Evolutionary conservation across 805 yeast genomes (phyloP).

Genomic region (Ogataea parapolymorpha): DNA sequence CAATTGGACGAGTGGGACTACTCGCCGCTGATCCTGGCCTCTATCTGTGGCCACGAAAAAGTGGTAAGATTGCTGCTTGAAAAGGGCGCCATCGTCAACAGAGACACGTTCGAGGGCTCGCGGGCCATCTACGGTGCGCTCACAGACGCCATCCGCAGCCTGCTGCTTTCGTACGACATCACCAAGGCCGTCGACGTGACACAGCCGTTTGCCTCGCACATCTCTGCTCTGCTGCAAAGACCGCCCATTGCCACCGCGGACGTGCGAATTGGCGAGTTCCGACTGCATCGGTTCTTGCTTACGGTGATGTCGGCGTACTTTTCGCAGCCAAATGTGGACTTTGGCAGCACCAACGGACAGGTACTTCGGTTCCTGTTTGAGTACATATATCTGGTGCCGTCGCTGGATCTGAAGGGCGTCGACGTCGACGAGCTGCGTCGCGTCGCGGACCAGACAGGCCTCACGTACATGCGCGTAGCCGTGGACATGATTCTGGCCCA

Average conservation of each 20-base stretch:
- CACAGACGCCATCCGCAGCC: slow-evolving; percentile 58
- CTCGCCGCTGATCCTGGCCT: slow-evolving; percentile 69
- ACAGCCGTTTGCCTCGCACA: slow-evolving; percentile 72
- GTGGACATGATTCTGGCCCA: slow-evolving; percentile 25
- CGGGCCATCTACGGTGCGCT: slow-evolving; percentile 76
- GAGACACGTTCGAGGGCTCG: slow-evolving; percentile 80
- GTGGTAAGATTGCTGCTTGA: slow-evolving; percentile 60
- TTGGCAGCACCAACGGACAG: slow-evolving; percentile 20
- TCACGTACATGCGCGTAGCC: slow-evolving; percentile 35
- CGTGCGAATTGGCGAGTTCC: slow-evolving; percentile 26
- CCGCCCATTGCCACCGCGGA: slow-evolving; percentile 34
- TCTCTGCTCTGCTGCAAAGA: slow-evolving; percentile 43
- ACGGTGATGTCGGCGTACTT: slow-evolving; percentile 23
- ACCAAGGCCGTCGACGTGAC: slow-evolving; percentile 63
- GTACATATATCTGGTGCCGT: slow-evolving; percentile 26
- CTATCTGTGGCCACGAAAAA: slow-evolving; percentile 68
- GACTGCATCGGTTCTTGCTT: slow-evolving; percentile 42
- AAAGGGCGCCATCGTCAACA: slow-evolving; percentile 72
- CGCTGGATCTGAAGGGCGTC: slow-evolving; percentile 31
- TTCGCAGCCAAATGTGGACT: background rate
- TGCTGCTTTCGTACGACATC: slow-evolving; percentile 58
- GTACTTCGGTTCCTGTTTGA: slow-evolving; percentile 34
- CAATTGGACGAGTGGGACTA: slow-evolving; percentile 70
- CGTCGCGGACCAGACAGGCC: slow-evolving; percentile 37
- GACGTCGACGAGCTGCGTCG: slow-evolving; percentile 30